Evolutionary conservation across 2,329 filamentous ascomycete species (phyloP).

Genomic region (Colletotrichum sp.): DNA sequence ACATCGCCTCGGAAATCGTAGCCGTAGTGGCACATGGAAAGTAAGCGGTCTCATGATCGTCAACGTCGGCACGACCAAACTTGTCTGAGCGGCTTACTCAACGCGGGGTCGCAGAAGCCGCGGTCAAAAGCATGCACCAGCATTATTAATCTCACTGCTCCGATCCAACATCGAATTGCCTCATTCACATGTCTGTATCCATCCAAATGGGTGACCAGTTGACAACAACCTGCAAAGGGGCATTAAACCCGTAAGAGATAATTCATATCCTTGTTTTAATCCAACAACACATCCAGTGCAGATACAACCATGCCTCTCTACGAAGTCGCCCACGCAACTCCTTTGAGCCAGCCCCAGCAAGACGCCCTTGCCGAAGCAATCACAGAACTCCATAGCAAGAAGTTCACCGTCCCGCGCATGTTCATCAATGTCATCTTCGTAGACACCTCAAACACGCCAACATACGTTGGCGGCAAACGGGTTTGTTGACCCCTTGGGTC

Average conservation of each 20-base stretch:
- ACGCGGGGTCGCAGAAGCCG: not conserved
- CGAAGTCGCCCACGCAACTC: not conserved
- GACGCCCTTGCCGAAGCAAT: not conserved
- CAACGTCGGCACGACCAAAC: not conserved
- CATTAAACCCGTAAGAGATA: not conserved
- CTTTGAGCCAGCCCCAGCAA: not conserved
- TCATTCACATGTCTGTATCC: not conserved
- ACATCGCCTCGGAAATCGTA: not conserved
- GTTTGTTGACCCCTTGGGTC: fast-evolving
- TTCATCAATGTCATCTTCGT: not conserved
- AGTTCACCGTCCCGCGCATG: not conserved
- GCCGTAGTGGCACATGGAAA: not conserved
- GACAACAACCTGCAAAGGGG: not conserved
- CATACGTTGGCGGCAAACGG: not conserved
- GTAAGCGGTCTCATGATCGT: not conserved
- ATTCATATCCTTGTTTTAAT: not conserved
- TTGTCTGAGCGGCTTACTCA: not conserved
- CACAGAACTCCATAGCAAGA: not conserved
- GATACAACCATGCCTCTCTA: not conserved
- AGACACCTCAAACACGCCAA: not conserved
- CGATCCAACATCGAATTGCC: not conserved
- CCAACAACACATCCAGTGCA: not conserved
- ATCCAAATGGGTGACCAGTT: fast-evolving
- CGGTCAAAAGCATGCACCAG: not conserved
- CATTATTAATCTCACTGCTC: not conserved